Conservation (phyloP, 768 basidiomycete species). For the Xerocomus spinulosus region DNA sequence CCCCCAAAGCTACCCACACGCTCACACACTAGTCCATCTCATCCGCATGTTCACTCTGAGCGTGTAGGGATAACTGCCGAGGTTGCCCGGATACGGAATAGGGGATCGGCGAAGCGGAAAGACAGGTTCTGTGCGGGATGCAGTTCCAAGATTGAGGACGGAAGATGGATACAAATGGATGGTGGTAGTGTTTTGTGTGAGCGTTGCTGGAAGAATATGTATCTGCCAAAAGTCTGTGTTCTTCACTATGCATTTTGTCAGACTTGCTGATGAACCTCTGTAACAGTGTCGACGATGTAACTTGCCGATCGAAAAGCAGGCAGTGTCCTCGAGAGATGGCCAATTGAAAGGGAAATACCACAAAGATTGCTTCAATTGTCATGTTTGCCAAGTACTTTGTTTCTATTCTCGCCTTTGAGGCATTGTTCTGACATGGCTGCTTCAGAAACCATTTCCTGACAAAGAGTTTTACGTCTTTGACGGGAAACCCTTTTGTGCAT, state of each 20-base stretch:
- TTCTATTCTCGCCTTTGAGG: background rate
- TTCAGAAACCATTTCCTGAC: slow-evolving; percentile 83
- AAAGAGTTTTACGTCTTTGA: slow-evolving; percentile 89
- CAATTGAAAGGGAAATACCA: slow-evolving; percentile 97
- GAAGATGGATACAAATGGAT: slow-evolving; percentile 78
- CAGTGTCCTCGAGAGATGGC: slow-evolving; percentile 87
- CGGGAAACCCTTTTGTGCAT: slow-evolving; percentile 85
- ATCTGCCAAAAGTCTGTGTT: slow-evolving; percentile 74
- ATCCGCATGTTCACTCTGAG: slow-evolving; percentile 32
- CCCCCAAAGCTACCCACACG: slow-evolving; percentile 53
- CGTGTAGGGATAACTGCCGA: slow-evolving; percentile 24
- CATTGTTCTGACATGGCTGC: slow-evolving; percentile 3
- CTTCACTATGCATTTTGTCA: background rate
- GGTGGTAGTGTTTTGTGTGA: slow-evolving; percentile 80
- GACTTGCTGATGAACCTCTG: background rate
- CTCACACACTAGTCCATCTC: slow-evolving; percentile 46
- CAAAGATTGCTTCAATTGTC: slow-evolving; percentile 85
- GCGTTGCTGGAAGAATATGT: slow-evolving; percentile 93
- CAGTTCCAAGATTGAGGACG: slow-evolving; percentile 64
- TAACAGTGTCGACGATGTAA: slow-evolving; percentile 81
- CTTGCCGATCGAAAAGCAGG: slow-evolving; percentile 83
- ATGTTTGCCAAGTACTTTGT: slow-evolving; percentile 61
- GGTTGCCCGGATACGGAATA: slow-evolving; percentile 29
- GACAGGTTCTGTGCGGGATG: slow-evolving; percentile 63
- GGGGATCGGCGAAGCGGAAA: slow-evolving; percentile 32